Base-by-base conservation (phyloP, 176 grass and related monocot genomes). In the Oryza coarctata region DNA sequence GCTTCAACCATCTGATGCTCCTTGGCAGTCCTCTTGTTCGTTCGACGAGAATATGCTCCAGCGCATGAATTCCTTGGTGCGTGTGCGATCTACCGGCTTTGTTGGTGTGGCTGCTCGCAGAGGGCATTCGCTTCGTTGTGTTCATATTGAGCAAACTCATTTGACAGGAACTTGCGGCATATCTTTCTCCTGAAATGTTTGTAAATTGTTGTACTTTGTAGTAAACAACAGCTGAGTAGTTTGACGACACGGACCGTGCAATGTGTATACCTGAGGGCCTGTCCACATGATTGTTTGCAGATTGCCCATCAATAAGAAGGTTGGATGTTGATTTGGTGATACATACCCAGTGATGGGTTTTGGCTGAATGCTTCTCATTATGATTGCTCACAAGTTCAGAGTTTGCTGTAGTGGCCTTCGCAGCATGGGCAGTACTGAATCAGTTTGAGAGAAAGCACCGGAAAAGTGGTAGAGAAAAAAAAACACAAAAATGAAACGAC, bases 221-320 rank as follows among this genome's bases (percentile, higher is more conserved):
- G 33, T 38, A n/a, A 38, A 35, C 55, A 49, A 0, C 57, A 65
- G 7, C 39, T 60, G 20, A 58, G 52, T 60, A 60, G 55, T 61
- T 5, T 55, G 50, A 43, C 40, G 65, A 3, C 80, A 63, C 25
- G 71, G 41, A 22, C 63, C 25, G 60, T 81, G 62, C 27, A 18
- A 23, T 83, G 70, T 86, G 65, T 63, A 81, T 81, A 76, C 64
- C 41, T 65, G 70, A 70, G 30, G 3, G 33, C 20, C 71, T 61
- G 31, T 57, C 20, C 36, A 39, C 1, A 43, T 11, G 18, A 41
- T 79, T 73, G 75, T 22, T 47, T 45, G 27, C 29, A 68, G 34
- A 57, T 55, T 85, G 63, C 14, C 36, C 34, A 40, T 57, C 33
- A 73, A 83, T 28, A 78, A 85, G 35, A 81, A 28, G 25, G n/a